Percentiles rank a stretch among this genome's conserved stretches.
These are phyloP conservation scores for Grigorovia humatica DNA, from an alignment of 805 yeast genomes.

Conservation along the genomic window DNA sequence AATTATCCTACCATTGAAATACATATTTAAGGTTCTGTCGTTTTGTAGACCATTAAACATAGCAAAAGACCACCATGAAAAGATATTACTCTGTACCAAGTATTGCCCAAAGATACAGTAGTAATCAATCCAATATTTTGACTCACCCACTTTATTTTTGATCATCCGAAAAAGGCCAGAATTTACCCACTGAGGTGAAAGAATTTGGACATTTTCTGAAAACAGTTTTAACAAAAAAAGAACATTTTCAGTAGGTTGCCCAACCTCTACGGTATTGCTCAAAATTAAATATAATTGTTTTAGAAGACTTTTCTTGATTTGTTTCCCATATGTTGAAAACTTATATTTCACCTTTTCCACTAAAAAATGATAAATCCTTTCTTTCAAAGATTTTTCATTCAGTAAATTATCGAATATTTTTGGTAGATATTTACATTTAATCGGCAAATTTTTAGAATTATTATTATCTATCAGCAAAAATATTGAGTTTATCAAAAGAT, in stretches of 20 bases:
- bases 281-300: neutral
- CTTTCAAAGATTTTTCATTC: neutral
- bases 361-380: neutral
- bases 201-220: slow-evolving; percentile 5
- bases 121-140: slow-evolving; percentile 13
- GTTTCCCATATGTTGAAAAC: neutral
- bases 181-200: slow-evolving; percentile 17
- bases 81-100: slow-evolving; percentile 11
- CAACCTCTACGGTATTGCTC: neutral
- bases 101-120: slow-evolving; percentile 20
- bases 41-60: slow-evolving; percentile 16
- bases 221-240: slow-evolving; percentile 4
- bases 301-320: neutral
- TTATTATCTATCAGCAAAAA: slow-evolving; percentile 7
- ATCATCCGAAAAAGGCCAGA: slow-evolving; percentile 15
- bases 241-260: neutral
- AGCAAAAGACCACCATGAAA: slow-evolving; percentile 27
- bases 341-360: neutral
- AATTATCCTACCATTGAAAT: slow-evolving; percentile 13
- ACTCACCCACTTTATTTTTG: slow-evolving; percentile 8
- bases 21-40: slow-evolving; percentile 6
- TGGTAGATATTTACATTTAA: slow-evolving; percentile 8
- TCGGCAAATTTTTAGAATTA: slow-evolving; percentile 6
- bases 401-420: neutral
- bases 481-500: slow-evolving; percentile 7